Base-by-base conservation (phyloP, 75 land plant species). In the Cryptomeria japonica region DNA sequence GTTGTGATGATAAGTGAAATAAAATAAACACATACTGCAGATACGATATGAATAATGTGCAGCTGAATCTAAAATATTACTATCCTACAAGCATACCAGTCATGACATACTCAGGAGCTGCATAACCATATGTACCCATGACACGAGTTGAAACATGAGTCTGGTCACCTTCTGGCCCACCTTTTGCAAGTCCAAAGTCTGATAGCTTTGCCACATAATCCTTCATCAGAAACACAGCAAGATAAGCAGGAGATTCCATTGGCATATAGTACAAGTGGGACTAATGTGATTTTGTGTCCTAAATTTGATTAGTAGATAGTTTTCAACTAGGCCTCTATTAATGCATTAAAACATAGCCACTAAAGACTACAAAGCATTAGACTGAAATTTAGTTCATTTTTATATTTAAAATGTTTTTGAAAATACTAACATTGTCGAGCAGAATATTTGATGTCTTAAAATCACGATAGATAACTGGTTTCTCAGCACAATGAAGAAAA, bases 401-500 rank as follows among this genome's bases (percentile, higher is more conserved):
- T 41, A 5, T 44, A 82, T 15, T 82, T 39, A 37, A 25, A 34
- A 39, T 34, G 84, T 28, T 6, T 18, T 41, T 22, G 13, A n/a
- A 84, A 51, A 84, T n/a, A 91, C 93, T 86, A 82, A 94, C 95
- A 88, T 47, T 83, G 87, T 94, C 94, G 34, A 94, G 90, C 85
- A 94, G 90, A 72, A 94, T 91, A 85, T 94, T 94, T 78, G 95
- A 94, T 84, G 95, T 94, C 90, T 94, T 94, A 84, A 94, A 91
- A 73, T 94, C 95, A 32, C 95, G 93, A 58, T 94, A 94, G 38
- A 94, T 94, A 83, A 94, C 84, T 84, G 93, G 86, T 5, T 88
- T 90, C 77, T 94, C 94, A 19, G 91, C 92, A 41, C 88, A 90
- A 93, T 95, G 96, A 86, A 95, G 95, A 90, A 90, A 94, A 84